phyloP scores from a whole-genome alignment of 2,329 filamentous ascomycete species.

The Tolypocladium pustulatum region DNA sequence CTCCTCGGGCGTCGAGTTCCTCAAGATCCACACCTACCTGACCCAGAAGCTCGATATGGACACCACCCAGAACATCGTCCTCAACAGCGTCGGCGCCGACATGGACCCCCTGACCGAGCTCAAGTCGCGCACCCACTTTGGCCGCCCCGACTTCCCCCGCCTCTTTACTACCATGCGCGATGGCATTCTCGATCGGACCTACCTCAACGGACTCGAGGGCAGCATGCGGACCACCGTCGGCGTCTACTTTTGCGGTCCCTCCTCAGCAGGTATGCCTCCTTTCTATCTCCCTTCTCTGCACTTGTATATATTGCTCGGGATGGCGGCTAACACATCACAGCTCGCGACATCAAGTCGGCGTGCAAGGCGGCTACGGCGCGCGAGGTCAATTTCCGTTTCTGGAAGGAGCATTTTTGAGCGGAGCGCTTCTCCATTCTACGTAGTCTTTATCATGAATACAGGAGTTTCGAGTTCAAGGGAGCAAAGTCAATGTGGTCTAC shows the following conservation, averaged over 20 bases:
- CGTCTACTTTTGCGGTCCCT: conserved; percentile 96
- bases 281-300: background rate
- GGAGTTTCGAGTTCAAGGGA: background rate
- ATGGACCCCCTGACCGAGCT: conserved; percentile 89
- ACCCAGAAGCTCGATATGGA: conserved; percentile 89
- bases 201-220: conserved; percentile 71
- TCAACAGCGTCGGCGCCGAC: conserved; percentile 84
- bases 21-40: conserved; percentile 96
- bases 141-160: conserved; percentile 76
- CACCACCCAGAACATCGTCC: conserved; percentile 89
- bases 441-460: background rate
- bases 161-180: conserved; percentile 79
- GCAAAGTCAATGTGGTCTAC: background rate
- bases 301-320: background rate
- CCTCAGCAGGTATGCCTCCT: conserved; percentile 43
- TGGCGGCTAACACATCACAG: conserved; percentile 35
- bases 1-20: conserved; percentile 66
- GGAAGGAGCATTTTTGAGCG: conserved; percentile 82
- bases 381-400: conserved; percentile 91
- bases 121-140: conserved; percentile 84
- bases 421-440: background rate
- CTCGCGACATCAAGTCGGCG: conserved; percentile 75
- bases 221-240: conserved; percentile 75
- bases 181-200: conserved; percentile 75
- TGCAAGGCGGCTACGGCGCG: conserved; percentile 61